A percentile compares a stretch with the other conserved stretches of the same genome.
These are phyloP conservation scores for Trematosphaeria pertusa DNA, from an alignment of 2,329 filamentous ascomycete species.

Conservation along the genomic window DNA sequence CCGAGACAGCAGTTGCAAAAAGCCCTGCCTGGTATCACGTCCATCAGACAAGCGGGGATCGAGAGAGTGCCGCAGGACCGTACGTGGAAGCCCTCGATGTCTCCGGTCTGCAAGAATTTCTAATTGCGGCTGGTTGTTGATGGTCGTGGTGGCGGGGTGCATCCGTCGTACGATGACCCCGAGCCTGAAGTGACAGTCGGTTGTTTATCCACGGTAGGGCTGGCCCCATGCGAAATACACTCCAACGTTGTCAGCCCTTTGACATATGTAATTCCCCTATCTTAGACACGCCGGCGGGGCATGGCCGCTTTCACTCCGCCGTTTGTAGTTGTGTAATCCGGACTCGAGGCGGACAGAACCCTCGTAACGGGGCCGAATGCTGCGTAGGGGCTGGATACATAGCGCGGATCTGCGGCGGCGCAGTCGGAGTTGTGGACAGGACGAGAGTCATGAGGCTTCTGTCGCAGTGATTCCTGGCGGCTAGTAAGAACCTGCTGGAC, in stretches of 20 bases:
- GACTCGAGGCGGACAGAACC: neutral
- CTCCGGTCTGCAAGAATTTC: slow-evolving; percentile 4
- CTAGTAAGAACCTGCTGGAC: slow-evolving; percentile 2
- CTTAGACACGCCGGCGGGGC: neutral
- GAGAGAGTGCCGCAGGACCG: neutral
- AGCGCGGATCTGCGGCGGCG: neutral
- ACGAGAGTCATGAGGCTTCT: neutral
- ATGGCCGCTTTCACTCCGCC: slow-evolving; percentile 4
- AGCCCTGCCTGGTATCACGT: no score
- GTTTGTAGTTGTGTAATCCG: neutral
- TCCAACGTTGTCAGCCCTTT: neutral
- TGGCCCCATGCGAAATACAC: neutral
- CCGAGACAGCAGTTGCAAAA: neutral
- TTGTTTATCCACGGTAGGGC: neutral
- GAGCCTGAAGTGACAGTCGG: neutral
- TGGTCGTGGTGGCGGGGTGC: neutral
- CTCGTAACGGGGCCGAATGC: slow-evolving; percentile 1
- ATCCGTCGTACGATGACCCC: neutral
- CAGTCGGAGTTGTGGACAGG: neutral
- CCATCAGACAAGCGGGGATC: no score
- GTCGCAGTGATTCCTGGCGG: neutral
- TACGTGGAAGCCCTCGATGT: neutral
- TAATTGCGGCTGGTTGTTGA: slow-evolving; percentile 4
- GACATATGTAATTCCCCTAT: slow-evolving; percentile 5
- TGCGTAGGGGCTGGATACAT: neutral